A percentile compares a stretch with the other conserved stretches of the same genome.
These are phyloP conservation scores for Cicer chorassanicum DNA, from an alignment of 306 rosid species.

Conservation along the genomic window DNA sequence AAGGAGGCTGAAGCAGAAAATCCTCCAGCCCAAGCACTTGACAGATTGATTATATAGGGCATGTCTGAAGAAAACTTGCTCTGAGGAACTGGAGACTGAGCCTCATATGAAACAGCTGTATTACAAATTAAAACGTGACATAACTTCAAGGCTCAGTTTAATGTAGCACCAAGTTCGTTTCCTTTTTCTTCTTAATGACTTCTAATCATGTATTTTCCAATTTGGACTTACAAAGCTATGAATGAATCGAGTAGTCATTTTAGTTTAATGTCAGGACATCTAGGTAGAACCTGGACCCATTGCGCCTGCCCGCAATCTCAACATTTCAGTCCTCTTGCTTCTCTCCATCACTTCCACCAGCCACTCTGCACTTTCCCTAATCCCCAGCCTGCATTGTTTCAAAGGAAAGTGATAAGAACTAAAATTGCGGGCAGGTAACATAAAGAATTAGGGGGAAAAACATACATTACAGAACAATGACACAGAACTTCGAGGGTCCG, in stretches of 20 bases:
- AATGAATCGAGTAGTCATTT: conserved; percentile 45
- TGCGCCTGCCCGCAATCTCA: conserved; percentile 79
- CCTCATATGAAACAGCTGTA: conserved; percentile 39
- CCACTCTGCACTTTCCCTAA: conserved; percentile 91
- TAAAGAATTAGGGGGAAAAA: neutral
- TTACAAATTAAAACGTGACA: conserved; percentile 38
- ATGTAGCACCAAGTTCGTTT: conserved; percentile 31
- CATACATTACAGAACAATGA: neutral
- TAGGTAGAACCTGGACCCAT: conserved; percentile 64
- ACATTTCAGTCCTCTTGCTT: conserved; percentile 95
- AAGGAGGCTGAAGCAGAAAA: conserved; percentile 44
- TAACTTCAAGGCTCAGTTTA: conserved; percentile 40
- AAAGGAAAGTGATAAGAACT: neutral
- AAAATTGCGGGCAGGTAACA: neutral
- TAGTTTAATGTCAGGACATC: conserved; percentile 26
- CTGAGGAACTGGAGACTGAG: conserved; percentile 29
- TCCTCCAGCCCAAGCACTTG: conserved; percentile 43
- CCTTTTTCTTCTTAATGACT: conserved; percentile 33
- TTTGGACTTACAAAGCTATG: conserved; percentile 52
- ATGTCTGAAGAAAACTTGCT: conserved; percentile 33
- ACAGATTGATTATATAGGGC: conserved; percentile 36
- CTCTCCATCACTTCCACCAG: conserved; percentile 94
- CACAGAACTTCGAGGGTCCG: neutral
- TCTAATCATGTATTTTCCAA: conserved; percentile 44
- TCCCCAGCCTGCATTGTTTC: conserved; percentile 72